Percentiles rank a stretch among this genome's conserved stretches.
phyloP scores from a whole-genome alignment of 768 basidiomycete species.

The Boletus eberwhitei region DNA sequence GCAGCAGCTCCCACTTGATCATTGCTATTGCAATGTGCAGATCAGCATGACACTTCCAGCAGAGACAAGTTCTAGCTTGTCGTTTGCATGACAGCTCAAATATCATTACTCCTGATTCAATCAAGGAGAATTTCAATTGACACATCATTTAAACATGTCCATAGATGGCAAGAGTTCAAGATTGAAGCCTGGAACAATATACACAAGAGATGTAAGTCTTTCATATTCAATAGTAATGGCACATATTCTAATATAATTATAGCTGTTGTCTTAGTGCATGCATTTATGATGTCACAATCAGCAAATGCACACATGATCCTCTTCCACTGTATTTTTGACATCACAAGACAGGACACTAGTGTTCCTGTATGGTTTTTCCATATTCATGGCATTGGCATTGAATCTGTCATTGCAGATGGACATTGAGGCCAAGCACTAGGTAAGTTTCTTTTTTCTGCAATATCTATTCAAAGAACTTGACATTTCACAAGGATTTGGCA shows the following conservation, averaged over 20 bases:
- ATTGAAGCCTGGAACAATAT: background rate
- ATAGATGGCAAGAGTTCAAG: background rate
- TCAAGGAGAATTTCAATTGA: background rate
- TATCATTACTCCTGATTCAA: background rate
- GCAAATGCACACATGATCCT: conserved; percentile 25
- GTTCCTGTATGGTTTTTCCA: background rate
- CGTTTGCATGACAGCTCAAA: background rate
- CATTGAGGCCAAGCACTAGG: conserved; percentile 2
- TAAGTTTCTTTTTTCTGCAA: no score
- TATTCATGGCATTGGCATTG: background rate
- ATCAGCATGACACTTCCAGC: background rate
- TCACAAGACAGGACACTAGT: background rate
- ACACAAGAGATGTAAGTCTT: background rate
- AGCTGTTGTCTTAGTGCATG: conserved; percentile 11
- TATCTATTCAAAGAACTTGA: no score
- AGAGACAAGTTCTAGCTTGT: background rate
- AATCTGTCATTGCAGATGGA: conserved; percentile 7
- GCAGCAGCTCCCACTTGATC: background rate
- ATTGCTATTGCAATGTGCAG: background rate
- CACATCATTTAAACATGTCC: background rate
- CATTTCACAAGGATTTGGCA: no score
- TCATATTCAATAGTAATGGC: no score
- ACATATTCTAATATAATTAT: no score
- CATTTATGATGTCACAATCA: conserved; percentile 27
- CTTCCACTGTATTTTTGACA: conserved; percentile 20